Base-by-base conservation (phyloP, 1,284 basidiomycete species). In the Anthracocystis panici-leucophaei region DNA sequence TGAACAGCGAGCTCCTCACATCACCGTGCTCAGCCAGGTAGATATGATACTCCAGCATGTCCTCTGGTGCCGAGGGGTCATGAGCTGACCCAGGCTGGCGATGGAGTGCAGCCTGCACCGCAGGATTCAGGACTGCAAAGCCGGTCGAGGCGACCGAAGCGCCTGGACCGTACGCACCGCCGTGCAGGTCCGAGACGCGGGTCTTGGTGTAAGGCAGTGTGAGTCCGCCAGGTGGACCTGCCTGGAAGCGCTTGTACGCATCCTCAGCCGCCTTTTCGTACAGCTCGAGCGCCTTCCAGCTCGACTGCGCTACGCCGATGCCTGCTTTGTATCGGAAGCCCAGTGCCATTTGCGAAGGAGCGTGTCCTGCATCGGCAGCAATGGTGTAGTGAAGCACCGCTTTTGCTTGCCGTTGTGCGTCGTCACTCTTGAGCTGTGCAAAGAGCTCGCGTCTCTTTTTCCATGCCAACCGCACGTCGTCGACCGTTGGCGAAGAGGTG, bases 251-350 rank as follows among this genome's bases (percentile, higher is more conserved):
- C 3, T 86, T 86, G 86, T 93, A 93, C 8, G 91, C 44, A 11
- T 76, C 68, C 29, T 56, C 41, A 0, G 80, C 82, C 14, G 72
- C 75, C 20, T 66, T 61, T 35, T 84, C 81, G 70, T 82, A 84
- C 44, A 78, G 76, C 11, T 62, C 51, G 23, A 84, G 72, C 35
- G 81, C 70, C 11, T 66, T 48, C 41, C 40, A 63, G 86, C 97
- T 94, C 57, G 91, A 88, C 0, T 93, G 92, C 7, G 71, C 61
- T 7, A 79, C 76, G 27, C 95, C 93, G 66, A 99, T 95, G 0
- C 97, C 97, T 27, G 92, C 91, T 92, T 93, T 97, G 83, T 95
- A 92, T n/a, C 95, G 90, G 85, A 96, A 98, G 0, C 91, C 97
- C 41, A 99, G 88, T 0, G 94, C 90, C 92, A 96, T 95, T 84